phyloP scores from a whole-genome alignment of 1,139 yeast species.

The Blastobotrys indianensis region DNA sequence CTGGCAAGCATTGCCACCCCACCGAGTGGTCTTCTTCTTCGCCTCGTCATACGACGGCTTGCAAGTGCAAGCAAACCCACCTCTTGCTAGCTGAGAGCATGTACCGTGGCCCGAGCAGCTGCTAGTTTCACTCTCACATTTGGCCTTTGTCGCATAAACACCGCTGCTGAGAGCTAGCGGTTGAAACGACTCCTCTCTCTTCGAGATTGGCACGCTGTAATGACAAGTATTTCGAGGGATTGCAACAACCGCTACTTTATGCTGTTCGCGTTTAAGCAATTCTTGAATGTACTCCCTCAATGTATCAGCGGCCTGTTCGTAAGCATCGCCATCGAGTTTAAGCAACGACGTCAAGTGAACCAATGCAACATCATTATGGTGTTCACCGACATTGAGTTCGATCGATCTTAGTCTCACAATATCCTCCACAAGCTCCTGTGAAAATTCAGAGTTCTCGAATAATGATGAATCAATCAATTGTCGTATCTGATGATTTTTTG shows the following conservation, averaged over 20 bases:
- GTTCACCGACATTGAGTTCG: background rate
- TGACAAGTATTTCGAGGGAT: conserved; percentile 21
- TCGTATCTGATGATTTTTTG: conserved; percentile 10
- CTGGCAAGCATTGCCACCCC: conserved; percentile 64
- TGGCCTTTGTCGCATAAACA: conserved; percentile 37
- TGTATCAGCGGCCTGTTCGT: background rate
- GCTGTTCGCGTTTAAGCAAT: too few relatives aligned
- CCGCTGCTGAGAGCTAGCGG: conserved; percentile 5
- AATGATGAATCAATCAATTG: conserved; percentile 2
- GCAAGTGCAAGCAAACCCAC: conserved; percentile 53
- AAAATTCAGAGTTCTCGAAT: too few relatives aligned
- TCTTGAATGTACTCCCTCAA: too few relatives aligned
- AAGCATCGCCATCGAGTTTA: too few relatives aligned
- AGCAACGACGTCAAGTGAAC: too few relatives aligned
- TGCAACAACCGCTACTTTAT: conserved; percentile 20
- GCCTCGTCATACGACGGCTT: conserved; percentile 44
- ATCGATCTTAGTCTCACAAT: conserved; percentile 4
- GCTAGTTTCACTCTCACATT: conserved; percentile 49
- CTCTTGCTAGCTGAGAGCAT: conserved; percentile 40
- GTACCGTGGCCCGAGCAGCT: conserved; percentile 60
- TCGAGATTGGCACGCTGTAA: conserved; percentile 1
- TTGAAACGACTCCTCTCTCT: conserved; percentile 6
- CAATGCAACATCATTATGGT: too few relatives aligned
- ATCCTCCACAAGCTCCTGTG: background rate
- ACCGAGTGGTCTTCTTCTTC: conserved; percentile 48